Evolutionary conservation across 2,329 filamentous ascomycete species (phyloP).

Genomic region (Plenodomus tracheiphilus): DNA sequence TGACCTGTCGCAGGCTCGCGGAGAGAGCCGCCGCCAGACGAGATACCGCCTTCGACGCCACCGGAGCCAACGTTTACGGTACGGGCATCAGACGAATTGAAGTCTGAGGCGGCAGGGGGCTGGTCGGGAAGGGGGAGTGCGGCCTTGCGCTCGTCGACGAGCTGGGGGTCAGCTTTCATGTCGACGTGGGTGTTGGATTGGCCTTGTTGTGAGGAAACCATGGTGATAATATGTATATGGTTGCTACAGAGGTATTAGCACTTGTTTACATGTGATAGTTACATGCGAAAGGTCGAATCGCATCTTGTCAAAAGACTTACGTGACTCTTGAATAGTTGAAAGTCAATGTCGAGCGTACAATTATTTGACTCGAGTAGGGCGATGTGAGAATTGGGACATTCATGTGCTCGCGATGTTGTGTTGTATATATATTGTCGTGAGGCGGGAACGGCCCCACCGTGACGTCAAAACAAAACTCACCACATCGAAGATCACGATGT

Average conservation of each 20-base stretch:
- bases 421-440: slow-evolving; percentile 12
- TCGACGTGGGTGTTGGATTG: slow-evolving; percentile 21
- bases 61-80: slow-evolving; percentile 73
- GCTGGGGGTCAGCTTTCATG: slow-evolving; percentile 45
- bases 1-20: slow-evolving; percentile 56
- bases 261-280: neutral
- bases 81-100: slow-evolving; percentile 70
- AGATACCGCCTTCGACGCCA: slow-evolving; percentile 51
- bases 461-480: slow-evolving; percentile 19
- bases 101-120: slow-evolving; percentile 76
- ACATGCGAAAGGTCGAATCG: no score
- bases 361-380: neutral
- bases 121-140: slow-evolving; percentile 81
- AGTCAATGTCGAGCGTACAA: neutral
- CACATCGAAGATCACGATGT: slow-evolving; percentile 11
- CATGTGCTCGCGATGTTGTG: neutral
- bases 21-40: slow-evolving; percentile 49
- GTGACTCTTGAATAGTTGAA: no score
- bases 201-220: slow-evolving; percentile 33
- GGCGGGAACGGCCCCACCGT: slow-evolving; percentile 13
- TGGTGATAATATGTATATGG: slow-evolving; percentile 13
- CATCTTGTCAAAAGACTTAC: no score
- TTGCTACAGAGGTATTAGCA: neutral
- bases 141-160: slow-evolving; percentile 69
- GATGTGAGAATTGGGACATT: neutral